These are phyloP conservation scores for Periconia sp. DNA, from an alignment of 2,329 filamentous ascomycete genomes.

Conservation along the genomic window DNA sequence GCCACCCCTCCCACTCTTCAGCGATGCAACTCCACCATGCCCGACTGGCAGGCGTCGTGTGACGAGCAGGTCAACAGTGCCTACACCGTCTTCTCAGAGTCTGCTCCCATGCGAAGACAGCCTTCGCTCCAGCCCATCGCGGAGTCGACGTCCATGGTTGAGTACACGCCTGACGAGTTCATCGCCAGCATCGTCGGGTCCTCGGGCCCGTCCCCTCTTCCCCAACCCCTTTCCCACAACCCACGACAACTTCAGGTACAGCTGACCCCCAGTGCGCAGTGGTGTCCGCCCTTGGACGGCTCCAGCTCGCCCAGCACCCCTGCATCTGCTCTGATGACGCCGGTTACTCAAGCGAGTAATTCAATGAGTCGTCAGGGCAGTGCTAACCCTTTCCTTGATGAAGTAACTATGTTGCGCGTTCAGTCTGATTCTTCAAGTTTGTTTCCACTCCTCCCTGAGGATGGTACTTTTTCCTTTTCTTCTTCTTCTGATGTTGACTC, in stretches of 20 bases:
- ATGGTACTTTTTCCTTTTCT: constrained; percentile 44
- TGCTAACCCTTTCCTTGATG: constrained; percentile 49
- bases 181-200: constrained; percentile 37
- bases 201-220: constrained; percentile 25
- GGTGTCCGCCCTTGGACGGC: constrained; percentile 39
- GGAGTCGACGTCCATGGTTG: constrained; percentile 32
- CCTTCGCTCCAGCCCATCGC: constrained; percentile 32
- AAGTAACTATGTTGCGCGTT: constrained; percentile 52
- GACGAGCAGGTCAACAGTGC: constrained; percentile 30
- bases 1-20: constrained; percentile 21
- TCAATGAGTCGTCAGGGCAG: constrained; percentile 55
- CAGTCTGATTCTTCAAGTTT: constrained; percentile 48
- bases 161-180: constrained; percentile 47
- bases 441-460: constrained; percentile 43
- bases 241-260: constrained; percentile 31
- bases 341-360: constrained; percentile 45
- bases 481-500: constrained; percentile 42
- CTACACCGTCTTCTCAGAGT: constrained; percentile 40
- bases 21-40: constrained; percentile 28
- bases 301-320: constrained; percentile 46
- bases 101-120: constrained; percentile 23
- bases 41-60: constrained; percentile 28
- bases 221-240: constrained; percentile 27
- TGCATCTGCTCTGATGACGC: constrained; percentile 44
- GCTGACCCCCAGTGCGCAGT: constrained; percentile 40